Evolutionary conservation across 2,329 filamentous ascomycete species (phyloP).

Genomic region (Fusarium fracticaudum): DNA sequence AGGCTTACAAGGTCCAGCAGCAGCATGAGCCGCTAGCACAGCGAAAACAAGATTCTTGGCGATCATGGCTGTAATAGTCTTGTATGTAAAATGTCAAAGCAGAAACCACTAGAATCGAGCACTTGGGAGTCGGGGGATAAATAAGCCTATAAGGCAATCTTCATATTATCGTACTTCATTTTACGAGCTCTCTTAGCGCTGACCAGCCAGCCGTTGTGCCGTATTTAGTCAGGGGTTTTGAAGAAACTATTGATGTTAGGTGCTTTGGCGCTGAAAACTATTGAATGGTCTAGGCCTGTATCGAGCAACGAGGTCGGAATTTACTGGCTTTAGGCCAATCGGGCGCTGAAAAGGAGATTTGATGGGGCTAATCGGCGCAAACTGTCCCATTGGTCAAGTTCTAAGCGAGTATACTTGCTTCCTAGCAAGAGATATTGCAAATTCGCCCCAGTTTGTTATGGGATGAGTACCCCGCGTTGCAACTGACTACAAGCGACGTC

Average conservation of each 20-base stretch:
- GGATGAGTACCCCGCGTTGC: neutral
- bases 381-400: neutral
- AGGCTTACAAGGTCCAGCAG: slow-evolving; percentile 2
- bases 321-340: neutral
- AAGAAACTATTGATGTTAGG: slow-evolving; percentile 2
- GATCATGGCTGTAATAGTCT: neutral
- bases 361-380: neutral
- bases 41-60: neutral
- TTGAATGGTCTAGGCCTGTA: neutral
- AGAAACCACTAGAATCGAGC: neutral
- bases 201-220: neutral
- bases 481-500: neutral
- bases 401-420: neutral
- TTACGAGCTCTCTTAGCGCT: neutral
- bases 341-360: neutral
- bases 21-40: neutral
- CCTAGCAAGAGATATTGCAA: fast-evolving
- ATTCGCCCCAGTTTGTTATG: neutral
- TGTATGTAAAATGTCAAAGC: neutral
- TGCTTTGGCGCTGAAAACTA: neutral
- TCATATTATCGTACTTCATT: neutral
- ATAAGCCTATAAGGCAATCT: neutral
- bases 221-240: neutral
- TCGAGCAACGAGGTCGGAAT: neutral
- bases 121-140: neutral